Conservation (phyloP, 371 early-diverging fungal species). For the Dichotomocladium elegans region DNA sequence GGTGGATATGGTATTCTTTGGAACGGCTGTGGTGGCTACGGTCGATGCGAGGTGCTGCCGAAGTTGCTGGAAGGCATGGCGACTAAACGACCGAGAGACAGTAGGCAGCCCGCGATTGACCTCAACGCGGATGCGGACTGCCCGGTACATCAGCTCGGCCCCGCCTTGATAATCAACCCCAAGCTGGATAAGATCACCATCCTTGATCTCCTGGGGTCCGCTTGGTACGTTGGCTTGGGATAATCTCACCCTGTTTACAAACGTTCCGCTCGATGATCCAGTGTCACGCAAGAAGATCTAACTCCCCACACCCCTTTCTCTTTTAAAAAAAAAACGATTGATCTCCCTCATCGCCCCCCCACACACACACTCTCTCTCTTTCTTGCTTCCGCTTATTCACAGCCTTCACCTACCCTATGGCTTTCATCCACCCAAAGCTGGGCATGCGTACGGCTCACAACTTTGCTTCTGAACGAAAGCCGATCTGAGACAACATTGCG, state of each 20-base stretch:
- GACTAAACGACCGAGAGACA: conserved; percentile 15
- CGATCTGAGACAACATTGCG: conserved; percentile 58
- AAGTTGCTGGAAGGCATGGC: conserved; percentile 24
- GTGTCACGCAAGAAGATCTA: conserved; percentile 79
- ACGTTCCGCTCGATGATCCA: conserved; percentile 87
- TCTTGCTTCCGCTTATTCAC: neutral
- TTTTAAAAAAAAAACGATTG: no score
- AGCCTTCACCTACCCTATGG: conserved; percentile 67
- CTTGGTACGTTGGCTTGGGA: conserved; percentile 73
- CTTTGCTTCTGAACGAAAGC: conserved; percentile 90
- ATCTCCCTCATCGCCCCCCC: neutral
- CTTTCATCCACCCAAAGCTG: conserved; percentile 80
- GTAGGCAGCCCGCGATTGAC: conserved; percentile 55
- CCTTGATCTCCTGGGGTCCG: conserved; percentile 66
- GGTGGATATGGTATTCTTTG: neutral
- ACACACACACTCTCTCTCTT: neutral
- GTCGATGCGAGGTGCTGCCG: conserved; percentile 12
- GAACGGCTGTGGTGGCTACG: neutral
- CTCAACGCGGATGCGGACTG: conserved; percentile 81
- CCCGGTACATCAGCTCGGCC: conserved; percentile 70
- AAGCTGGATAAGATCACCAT: conserved; percentile 85
- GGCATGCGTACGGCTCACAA: conserved; percentile 90
- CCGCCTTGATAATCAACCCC: conserved; percentile 92
- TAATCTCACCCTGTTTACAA: conserved; percentile 82
- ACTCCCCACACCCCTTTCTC: neutral